phyloP scores from a whole-genome alignment of 2,329 filamentous ascomycete species.

The Penicillium olsonii region DNA sequence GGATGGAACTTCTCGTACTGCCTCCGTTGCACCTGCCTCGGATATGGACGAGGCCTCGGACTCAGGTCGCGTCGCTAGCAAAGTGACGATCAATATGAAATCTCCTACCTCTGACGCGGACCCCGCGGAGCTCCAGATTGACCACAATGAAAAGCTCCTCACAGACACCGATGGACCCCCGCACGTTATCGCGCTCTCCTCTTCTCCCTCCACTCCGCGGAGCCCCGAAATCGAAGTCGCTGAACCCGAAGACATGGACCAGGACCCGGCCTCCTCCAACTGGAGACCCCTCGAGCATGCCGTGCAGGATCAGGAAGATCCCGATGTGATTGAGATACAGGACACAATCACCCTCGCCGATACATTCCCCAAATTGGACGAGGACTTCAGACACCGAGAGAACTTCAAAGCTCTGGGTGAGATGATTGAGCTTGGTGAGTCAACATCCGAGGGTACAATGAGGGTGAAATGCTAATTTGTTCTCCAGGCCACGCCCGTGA shows the following conservation, averaged over 20 bases:
- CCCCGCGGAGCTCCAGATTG: constrained; percentile 16
- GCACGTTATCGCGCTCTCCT: constrained; percentile 43
- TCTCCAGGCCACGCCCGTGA: constrained; percentile 35
- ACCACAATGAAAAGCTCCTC: constrained; percentile 8
- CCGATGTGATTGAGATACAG: constrained; percentile 39
- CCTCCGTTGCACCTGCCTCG: constrained; percentile 30
- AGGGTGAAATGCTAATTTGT: constrained; percentile 4
- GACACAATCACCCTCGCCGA: constrained; percentile 36
- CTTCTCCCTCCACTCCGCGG: constrained; percentile 39
- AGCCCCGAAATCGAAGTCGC: constrained; percentile 53
- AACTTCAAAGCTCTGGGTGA: constrained; percentile 34
- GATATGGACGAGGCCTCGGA: constrained; percentile 31
- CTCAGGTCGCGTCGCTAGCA: constrained; percentile 42
- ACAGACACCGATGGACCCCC: constrained; percentile 23
- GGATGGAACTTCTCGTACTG: constrained; percentile 26
- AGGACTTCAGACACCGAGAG: constrained; percentile 30
- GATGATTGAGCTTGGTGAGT: constrained; percentile 42
- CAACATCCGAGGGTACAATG: not conserved
- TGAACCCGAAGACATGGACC: constrained; percentile 51
- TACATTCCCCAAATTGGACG: constrained; percentile 39
- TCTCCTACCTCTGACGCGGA: constrained; percentile 28
- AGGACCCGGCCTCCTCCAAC: constrained; percentile 47
- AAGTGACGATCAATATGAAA: constrained; percentile 52
- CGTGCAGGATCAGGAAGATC: constrained; percentile 30
- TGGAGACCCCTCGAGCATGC: constrained; percentile 44